Conservation (phyloP, 257 asterid genomes). For the Solanum chmielewskii region DNA sequence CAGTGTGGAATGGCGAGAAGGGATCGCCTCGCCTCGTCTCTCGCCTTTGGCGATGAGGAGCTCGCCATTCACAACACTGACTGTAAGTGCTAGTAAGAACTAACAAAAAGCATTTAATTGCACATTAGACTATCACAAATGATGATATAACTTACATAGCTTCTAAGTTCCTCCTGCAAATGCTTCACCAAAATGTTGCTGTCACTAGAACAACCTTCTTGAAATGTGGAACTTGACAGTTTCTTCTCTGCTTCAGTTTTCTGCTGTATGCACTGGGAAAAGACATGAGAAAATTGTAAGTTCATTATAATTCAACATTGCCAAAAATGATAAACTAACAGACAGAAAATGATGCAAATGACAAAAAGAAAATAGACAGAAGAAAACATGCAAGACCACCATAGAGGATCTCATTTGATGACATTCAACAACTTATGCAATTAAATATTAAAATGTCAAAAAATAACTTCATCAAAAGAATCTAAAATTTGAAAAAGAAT, state of each 20-base stretch:
- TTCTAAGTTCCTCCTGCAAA: slow-evolving; percentile 83
- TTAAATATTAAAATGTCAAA: background rate
- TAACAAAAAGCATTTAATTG: background rate
- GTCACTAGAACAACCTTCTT: slow-evolving; percentile 51
- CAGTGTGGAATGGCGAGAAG: too few relatives aligned
- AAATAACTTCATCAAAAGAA: background rate
- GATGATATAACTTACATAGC: slow-evolving; percentile 50
- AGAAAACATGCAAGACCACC: background rate
- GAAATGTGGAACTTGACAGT: slow-evolving; percentile 30
- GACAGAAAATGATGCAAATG: background rate
- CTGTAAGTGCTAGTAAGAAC: background rate
- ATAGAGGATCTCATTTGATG: background rate
- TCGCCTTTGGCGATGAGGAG: too few relatives aligned
- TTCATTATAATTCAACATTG: slow-evolving; percentile 2
- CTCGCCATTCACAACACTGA: too few relatives aligned
- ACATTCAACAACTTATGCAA: background rate
- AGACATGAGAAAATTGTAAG: slow-evolving; percentile 6
- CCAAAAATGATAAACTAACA: background rate
- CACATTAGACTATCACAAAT: background rate
- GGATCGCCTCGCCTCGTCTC: too few relatives aligned
- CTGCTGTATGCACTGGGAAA: slow-evolving; percentile 62
- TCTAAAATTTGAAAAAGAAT: background rate
- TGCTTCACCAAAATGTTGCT: slow-evolving; percentile 60
- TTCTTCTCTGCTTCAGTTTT: slow-evolving; percentile 53
- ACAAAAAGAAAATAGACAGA: background rate